phyloP scores from a whole-genome alignment of 257 asterid species.

The Nicotiana attenuata region DNA sequence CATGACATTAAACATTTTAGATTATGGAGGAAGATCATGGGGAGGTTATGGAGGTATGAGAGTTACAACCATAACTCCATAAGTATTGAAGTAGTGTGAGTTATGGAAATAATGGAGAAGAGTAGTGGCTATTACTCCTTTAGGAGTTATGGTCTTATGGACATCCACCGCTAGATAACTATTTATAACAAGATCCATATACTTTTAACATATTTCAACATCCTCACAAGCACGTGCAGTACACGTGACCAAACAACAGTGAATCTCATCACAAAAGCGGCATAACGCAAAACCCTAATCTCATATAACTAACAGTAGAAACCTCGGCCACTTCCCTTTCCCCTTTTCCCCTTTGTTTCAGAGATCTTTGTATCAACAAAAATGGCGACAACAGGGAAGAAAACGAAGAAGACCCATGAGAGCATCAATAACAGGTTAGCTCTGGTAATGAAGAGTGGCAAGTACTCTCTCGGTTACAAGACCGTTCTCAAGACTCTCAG shows the following conservation, averaged over 20 bases:
- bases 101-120: no score
- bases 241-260: neutral
- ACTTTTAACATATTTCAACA: neutral
- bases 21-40: no score
- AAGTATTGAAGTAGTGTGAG: no score
- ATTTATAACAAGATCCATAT: no score
- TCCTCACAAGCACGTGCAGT: neutral
- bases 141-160: no score
- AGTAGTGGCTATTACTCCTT: no score
- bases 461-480: conserved; percentile 78
- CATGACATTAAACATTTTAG: no score
- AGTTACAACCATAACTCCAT: no score
- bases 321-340: neutral
- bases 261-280: neutral
- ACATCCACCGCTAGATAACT: no score
- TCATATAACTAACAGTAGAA: neutral
- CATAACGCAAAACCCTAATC: neutral
- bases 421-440: conserved; percentile 70
- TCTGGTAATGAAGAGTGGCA: conserved; percentile 87
- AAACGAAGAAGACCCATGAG: conserved; percentile 74
- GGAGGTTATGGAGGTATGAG: no score
- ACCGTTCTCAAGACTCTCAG: conserved; percentile 76
- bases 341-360: conserved; percentile 14
- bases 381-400: conserved; percentile 10
- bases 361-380: neutral